These are phyloP conservation scores for Aspergillus fumigatus DNA, from an alignment of 2,329 filamentous ascomycete species.

Conservation along the genomic window DNA sequence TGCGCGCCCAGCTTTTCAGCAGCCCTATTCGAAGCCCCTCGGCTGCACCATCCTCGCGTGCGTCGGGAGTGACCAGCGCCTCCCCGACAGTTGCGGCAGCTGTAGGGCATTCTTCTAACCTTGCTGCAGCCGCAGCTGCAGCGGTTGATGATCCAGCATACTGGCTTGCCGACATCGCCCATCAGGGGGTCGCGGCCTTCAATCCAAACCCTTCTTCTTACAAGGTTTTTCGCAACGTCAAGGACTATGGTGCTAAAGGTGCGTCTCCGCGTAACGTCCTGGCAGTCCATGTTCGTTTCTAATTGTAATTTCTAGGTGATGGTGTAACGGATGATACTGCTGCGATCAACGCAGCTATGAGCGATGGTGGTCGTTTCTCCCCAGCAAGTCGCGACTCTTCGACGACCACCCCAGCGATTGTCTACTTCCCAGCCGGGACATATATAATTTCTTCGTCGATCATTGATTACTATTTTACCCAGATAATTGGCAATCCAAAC, in stretches of 20 bases:
- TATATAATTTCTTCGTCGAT: conserved; percentile 56
- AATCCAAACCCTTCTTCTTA: conserved; percentile 23
- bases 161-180: conserved; percentile 29
- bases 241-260: conserved; percentile 31
- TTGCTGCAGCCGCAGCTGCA: neutral
- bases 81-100: neutral
- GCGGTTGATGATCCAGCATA: conserved; percentile 12
- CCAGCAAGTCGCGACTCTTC: conserved; percentile 37
- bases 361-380: conserved; percentile 42
- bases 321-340: conserved; percentile 53
- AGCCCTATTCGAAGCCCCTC: neutral
- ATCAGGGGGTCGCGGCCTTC: conserved; percentile 28
- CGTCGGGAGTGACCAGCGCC: neutral
- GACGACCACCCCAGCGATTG: conserved; percentile 50
- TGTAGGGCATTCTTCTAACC: neutral
- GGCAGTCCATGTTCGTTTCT: neutral
- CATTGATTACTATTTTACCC: conserved; percentile 60
- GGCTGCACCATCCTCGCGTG: neutral
- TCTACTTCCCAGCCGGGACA: conserved; percentile 57
- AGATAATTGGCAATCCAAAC: conserved; percentile 58
- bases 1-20: neutral
- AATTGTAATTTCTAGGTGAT: conserved; percentile 30
- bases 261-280: neutral
- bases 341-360: conserved; percentile 50
- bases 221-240: conserved; percentile 27